Percentiles rank a stretch among this genome's conserved stretches.
Evolutionary conservation across 441 rosid genomes (phyloP).

Genomic region (Adansonia madagascariensis): DNA sequence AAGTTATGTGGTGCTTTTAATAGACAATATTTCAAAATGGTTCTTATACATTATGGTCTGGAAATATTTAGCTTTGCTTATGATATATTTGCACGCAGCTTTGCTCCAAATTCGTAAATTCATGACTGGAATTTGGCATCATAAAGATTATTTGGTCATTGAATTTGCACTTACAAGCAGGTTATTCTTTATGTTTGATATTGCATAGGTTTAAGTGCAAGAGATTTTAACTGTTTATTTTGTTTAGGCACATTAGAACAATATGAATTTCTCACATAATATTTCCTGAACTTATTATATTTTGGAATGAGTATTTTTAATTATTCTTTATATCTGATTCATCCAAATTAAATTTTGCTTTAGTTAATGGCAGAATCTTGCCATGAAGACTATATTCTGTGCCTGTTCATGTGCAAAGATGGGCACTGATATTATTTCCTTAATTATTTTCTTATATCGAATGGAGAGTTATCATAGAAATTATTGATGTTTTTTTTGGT

Average conservation of each 20-base stretch:
- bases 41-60: neutral
- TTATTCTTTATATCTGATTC: neutral
- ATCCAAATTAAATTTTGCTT: slow-evolving; percentile 12
- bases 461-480: neutral
- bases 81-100: neutral
- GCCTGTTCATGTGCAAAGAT: neutral
- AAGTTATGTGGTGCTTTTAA: slow-evolving; percentile 33
- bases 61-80: neutral
- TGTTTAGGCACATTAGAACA: neutral
- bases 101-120: neutral
- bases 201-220: neutral
- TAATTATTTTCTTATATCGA: neutral
- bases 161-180: neutral
- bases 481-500: neutral
- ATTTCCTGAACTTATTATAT: neutral
- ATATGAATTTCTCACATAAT: neutral
- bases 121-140: neutral
- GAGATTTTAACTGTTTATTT: neutral
- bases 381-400: neutral
- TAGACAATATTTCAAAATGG: neutral
- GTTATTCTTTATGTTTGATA: neutral
- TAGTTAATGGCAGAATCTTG: neutral
- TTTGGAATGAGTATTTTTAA: neutral
- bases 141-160: neutral
- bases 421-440: neutral